Evolutionary conservation across 1,139 yeast genomes (phyloP).

Genomic region (Yamadazyma sp.): DNA sequence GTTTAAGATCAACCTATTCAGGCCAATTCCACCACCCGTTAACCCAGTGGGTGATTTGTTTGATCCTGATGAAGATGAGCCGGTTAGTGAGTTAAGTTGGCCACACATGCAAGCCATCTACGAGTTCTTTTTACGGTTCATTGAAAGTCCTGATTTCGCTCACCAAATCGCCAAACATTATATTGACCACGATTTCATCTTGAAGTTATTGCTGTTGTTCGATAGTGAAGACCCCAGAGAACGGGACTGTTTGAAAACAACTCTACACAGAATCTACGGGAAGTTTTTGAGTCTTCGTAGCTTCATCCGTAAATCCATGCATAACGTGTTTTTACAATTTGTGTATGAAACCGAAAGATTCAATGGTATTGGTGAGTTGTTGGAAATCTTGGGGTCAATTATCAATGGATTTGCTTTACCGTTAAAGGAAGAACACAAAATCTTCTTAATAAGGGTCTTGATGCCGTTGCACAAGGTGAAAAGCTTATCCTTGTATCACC

Average conservation of each 20-base stretch:
- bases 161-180: conserved; percentile 91
- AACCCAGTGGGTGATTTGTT: conserved; percentile 94
- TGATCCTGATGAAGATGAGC: conserved; percentile 99
- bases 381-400: conserved; percentile 93
- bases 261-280: conserved; percentile 93
- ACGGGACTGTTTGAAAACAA: conserved; percentile 91
- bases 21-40: conserved; percentile 98
- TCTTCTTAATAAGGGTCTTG: conserved; percentile 82
- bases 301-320: conserved; percentile 87
- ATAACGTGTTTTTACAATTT: conserved; percentile 89
- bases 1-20: conserved; percentile 85
- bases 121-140: conserved; percentile 88
- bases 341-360: conserved; percentile 94
- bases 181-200: conserved; percentile 87
- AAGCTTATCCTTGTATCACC: conserved; percentile 85
- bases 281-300: conserved; percentile 88
- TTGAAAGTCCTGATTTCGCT: conserved; percentile 93
- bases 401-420: conserved; percentile 98
- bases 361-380: conserved; percentile 92
- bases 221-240: conserved; percentile 97
- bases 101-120: conserved; percentile 98
- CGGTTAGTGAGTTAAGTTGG: conserved; percentile 96
- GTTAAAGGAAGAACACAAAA: conserved; percentile 93
- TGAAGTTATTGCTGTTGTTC: conserved; percentile 78
- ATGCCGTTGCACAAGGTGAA: conserved; percentile 93